Evolutionary conservation across 2,329 filamentous ascomycete species (phyloP), one percentile per base, ranked within the genome.

Genomic region (Fusarium sp.): DNA sequence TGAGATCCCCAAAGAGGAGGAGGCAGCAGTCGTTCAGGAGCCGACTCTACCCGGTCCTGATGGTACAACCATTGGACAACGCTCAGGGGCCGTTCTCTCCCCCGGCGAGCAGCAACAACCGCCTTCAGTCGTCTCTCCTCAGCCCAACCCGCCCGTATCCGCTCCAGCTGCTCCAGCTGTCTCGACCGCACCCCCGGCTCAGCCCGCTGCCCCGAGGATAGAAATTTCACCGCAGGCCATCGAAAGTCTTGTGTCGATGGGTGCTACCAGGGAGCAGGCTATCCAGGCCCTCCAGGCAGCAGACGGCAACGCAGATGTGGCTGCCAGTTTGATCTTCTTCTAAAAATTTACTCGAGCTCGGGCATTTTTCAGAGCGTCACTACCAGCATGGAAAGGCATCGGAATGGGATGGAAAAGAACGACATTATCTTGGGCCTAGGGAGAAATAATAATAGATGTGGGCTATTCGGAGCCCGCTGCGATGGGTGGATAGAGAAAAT

Each of bases 1-100:
- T 3, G 95, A 99, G 71, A 97, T 98, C 55, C 96, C 96, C n/a
- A 97, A 92, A 79, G 89, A 91, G 48, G 86, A 90, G 44, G 94
- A 97, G 72, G 92, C 95, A 66, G 89, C 89, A 4, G 86, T 91
- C 64, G 87, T 91, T 55, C 88, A 93, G 60, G 95, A 98, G 81
- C 94, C 95, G 6, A 94, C 92, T 13, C 89, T 98, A 51, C 88
- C 90, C 46, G 96, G 96, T 0, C 93, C 95, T 1, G 93, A 92
- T 40, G 95, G 95, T n/a, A 97, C 94, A 11, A 91, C 93, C 51
- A 94, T 98, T 67, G 95, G 95, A 44, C 91, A 92, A 51, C 89
- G 91, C 60, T 92, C 94, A 3, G 96, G 96, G 15, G 94, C 92
- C 28, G 89, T 96, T 23, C 88, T 78, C 44, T 77, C 79, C 16